These are phyloP conservation scores for Pichia cabralensis DNA, from an alignment of 805 yeast genomes.

Conservation along the genomic window DNA sequence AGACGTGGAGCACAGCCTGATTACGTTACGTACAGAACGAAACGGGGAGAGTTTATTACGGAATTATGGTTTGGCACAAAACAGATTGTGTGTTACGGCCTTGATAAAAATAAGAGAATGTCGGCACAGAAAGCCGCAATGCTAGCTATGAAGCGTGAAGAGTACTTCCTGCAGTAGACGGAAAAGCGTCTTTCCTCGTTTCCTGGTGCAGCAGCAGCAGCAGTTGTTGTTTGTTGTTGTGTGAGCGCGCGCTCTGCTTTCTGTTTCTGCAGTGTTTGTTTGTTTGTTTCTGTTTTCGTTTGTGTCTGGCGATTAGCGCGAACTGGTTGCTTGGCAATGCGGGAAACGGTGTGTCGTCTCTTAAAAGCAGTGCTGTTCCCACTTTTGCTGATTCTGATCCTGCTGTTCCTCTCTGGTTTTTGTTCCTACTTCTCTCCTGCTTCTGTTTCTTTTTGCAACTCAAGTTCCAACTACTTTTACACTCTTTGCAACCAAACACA, in stretches of 20 bases:
- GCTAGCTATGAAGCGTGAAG: slow-evolving; percentile 11
- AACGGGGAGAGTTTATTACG: slow-evolving; percentile 6
- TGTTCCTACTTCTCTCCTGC: neutral
- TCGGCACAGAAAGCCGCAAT: slow-evolving; percentile 15
- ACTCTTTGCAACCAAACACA: neutral
- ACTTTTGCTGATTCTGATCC: no score
- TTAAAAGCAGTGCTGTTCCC: no score
- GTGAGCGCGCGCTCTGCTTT: no score
- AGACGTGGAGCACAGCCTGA: slow-evolving; percentile 7
- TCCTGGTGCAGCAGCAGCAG: no score
- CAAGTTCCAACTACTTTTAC: neutral
- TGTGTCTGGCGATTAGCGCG: no score
- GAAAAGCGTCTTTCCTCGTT: no score
- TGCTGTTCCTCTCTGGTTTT: no score
- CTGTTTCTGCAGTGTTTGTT: neutral
- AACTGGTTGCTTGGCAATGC: no score
- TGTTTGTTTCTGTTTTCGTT: neutral
- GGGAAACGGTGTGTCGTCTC: no score
- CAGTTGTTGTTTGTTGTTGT: no score
- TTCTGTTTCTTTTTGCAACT: neutral
- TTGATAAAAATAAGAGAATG: slow-evolving; percentile 8
- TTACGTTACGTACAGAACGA: slow-evolving; percentile 6
- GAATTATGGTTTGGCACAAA: slow-evolving; percentile 10
- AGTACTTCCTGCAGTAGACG: no score
- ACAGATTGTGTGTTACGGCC: slow-evolving; percentile 13